These are phyloP conservation scores for Nakazawaea wyomingensis DNA, from an alignment of 805 yeast species.

Conservation along the genomic window DNA sequence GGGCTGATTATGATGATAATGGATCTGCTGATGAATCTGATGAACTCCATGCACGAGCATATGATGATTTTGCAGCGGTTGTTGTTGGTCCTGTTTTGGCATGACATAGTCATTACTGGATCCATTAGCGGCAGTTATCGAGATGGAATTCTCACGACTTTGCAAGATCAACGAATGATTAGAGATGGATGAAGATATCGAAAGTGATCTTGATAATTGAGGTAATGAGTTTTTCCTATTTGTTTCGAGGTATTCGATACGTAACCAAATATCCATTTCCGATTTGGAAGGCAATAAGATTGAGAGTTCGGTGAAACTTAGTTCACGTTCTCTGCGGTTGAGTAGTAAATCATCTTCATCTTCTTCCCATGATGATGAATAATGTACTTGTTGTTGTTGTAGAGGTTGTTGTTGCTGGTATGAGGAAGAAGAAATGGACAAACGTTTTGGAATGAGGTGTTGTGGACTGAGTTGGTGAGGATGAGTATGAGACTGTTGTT, in stretches of 20 bases:
- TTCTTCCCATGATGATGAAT: constrained; percentile 34
- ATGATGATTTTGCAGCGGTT: too few species aligned
- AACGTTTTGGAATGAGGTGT: constrained; percentile 6
- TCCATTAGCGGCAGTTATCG: too few species aligned
- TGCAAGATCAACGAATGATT: constrained; percentile 3
- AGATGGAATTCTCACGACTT: constrained; percentile 9
- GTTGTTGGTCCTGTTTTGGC: too few species aligned
- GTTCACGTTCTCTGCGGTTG: constrained; percentile 48
- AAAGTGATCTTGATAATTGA: constrained; percentile 10
- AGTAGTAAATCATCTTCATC: constrained; percentile 71
- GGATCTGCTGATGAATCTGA: too few species aligned
- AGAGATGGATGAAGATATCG: constrained; percentile 11
- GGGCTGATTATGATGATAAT: neutral
- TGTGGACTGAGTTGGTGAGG: constrained; percentile 2
- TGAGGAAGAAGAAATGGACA: constrained; percentile 13
- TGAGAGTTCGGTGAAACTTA: constrained; percentile 67
- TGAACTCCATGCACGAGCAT: too few species aligned
- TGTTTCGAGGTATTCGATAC: constrained; percentile 44
- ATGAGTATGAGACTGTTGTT: too few species aligned
- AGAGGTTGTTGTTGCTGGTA: neutral
- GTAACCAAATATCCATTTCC: constrained; percentile 64
- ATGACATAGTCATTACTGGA: too few species aligned
- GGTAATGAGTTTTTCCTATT: constrained; percentile 6
- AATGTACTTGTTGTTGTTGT: constrained; percentile 15
- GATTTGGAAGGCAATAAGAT: constrained; percentile 69